Conservation (phyloP, 1,139 yeast species). For the Nakaseomyces glabratus region DNA sequence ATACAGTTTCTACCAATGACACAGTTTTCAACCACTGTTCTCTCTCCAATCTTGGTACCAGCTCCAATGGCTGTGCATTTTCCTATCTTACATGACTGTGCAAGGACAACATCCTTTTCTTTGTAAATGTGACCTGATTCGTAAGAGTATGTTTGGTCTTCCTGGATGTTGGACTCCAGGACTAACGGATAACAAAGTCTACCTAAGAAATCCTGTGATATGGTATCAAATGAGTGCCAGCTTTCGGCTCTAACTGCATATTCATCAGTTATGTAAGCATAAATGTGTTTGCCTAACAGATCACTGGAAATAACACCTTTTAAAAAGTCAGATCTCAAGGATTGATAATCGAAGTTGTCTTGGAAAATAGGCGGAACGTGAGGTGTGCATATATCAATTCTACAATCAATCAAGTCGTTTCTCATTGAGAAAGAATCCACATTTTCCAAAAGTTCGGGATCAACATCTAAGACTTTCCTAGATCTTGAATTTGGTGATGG, state of each 20-base stretch:
- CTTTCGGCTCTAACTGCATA: slow-evolving; percentile 93
- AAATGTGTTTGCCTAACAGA: slow-evolving; percentile 80
- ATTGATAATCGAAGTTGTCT: slow-evolving; percentile 91
- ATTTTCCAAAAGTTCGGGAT: slow-evolving; percentile 73
- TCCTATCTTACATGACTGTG: slow-evolving; percentile 82
- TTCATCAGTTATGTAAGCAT: slow-evolving; percentile 69
- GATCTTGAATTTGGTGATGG: slow-evolving; percentile 51
- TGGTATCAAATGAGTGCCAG: slow-evolving; percentile 86
- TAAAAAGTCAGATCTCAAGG: slow-evolving; percentile 76
- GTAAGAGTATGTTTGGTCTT: slow-evolving; percentile 64
- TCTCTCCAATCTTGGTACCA: slow-evolving; percentile 54
- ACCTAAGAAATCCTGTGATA: slow-evolving; percentile 81
- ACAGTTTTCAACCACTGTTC: slow-evolving; percentile 47
- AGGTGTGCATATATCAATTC: slow-evolving; percentile 89
- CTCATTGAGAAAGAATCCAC: slow-evolving; percentile 71
- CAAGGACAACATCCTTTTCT: slow-evolving; percentile 71
- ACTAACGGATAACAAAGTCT: slow-evolving; percentile 91
- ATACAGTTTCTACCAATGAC: slow-evolving; percentile 79
- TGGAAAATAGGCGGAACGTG: slow-evolving; percentile 93
- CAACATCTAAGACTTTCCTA: slow-evolving; percentile 53
- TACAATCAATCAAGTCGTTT: slow-evolving; percentile 92
- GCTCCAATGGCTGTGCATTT: slow-evolving; percentile 73
- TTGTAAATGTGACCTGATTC: slow-evolving; percentile 82
- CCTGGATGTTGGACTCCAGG: slow-evolving; percentile 72
- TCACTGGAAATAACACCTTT: slow-evolving; percentile 88